phyloP scores from a whole-genome alignment of 1,139 yeast genomes.

The Candida freyschussii region DNA sequence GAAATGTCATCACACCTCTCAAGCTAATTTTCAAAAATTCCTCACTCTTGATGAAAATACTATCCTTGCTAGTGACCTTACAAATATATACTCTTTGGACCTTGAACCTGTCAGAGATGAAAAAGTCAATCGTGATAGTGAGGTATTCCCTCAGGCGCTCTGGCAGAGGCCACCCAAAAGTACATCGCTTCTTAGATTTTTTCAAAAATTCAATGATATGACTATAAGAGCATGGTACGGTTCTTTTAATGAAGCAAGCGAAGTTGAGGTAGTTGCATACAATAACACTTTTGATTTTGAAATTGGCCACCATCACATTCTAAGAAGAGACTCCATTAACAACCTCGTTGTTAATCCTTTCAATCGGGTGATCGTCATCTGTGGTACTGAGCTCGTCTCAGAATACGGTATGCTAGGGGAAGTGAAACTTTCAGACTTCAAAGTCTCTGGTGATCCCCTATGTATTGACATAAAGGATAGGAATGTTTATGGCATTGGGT shows the following conservation, averaged over 20 bases:
- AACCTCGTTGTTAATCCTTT: conserved; percentile 5
- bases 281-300: conserved; percentile 6
- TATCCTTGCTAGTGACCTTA: no score
- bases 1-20: no score
- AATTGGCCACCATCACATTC: conserved; percentile 2
- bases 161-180: conserved; percentile 11
- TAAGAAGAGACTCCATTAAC: conserved; percentile 10
- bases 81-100: no score
- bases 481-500: conserved; percentile 12
- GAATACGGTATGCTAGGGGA: background rate
- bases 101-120: no score
- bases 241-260: conserved; percentile 18
- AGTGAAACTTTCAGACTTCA: conserved; percentile 1
- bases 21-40: no score
- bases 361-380: conserved; percentile 1
- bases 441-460: conserved; percentile 10
- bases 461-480: conserved; percentile 7
- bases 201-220: conserved; percentile 4
- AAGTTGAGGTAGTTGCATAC: conserved; percentile 6
- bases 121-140: no score
- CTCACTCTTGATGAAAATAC: no score
- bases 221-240: conserved; percentile 20
- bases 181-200: conserved; percentile 14
- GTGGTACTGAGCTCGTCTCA: conserved; percentile 4
- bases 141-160: no score